Base-by-base conservation (phyloP, 805 yeast genomes). In the Starmerella asiatica region DNA sequence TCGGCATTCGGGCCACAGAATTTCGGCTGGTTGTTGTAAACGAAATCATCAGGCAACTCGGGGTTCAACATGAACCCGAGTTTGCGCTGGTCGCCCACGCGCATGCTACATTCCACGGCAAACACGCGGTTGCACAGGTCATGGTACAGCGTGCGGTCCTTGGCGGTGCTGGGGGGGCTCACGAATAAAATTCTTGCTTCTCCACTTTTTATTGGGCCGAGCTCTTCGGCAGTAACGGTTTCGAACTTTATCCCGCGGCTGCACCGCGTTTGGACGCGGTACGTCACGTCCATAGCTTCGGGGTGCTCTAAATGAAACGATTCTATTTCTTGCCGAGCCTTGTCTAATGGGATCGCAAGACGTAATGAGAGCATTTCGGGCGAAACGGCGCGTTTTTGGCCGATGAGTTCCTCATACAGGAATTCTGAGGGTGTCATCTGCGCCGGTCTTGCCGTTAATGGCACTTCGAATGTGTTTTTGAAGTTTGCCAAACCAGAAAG, bases 361-460 rank as follows among this genome's bases (percentile, higher is more conserved):
- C 39, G 17, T 3, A 43, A 35, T 15, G 49, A 39, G 21, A 45
- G 19, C 8, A 43, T 32, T 3, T 29, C 29, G 4, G 44, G 18
- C 3, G 46, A 34, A 1, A 49, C 40, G 2, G 49, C 29, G 7
- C 16, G 21, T 17, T 37, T 38, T 23, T 33, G 24, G 7, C 46
- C 47, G 14, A 43, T 29, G 1, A 45, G 18, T 20, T 38, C 29
- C n/a, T 47, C 45, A 12, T 37, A 29, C 2, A 42, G 42, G 23
- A 19, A 36, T 11, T 29, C 39, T 8, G 32, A 11, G 31, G 31
- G n/a, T 14, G 17, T 32, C n/a, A n/a, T n/a, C n/a, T n/a, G n/a
- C n/a, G n/a, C n/a, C n/a, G n/a, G n/a, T n/a, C n/a, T n/a, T n/a
- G n/a, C n/a, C n/a, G n/a, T n/a, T n/a, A n/a, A n/a, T n/a, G n/a